Percentiles rank a stretch among this genome's conserved stretches.
Evolutionary conservation across 139 green algal species (phyloP).

Genomic region (Penium margaritaceum): DNA sequence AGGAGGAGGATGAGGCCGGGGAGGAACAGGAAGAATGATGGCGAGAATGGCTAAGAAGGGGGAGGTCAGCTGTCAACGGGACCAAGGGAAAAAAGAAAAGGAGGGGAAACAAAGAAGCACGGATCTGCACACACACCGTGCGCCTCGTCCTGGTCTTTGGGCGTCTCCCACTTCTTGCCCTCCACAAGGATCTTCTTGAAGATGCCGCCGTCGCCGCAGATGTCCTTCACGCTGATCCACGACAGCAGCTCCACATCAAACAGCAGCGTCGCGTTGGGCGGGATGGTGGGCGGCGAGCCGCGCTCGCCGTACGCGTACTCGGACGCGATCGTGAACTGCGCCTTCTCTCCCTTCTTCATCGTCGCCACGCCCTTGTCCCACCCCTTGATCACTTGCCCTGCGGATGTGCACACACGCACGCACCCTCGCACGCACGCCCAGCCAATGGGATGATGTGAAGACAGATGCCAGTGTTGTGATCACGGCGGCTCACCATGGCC

Average conservation of each 20-base stretch:
- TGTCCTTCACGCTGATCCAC: conserved; percentile 51
- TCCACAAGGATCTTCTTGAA: conserved; percentile 56
- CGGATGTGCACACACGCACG: not conserved
- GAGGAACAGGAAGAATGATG: no score
- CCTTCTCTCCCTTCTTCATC: conserved; percentile 87
- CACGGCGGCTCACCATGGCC: no score
- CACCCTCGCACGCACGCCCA: no score
- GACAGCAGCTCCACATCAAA: conserved; percentile 78
- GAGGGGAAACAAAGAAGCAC: no score
- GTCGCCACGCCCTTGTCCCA: conserved; percentile 86
- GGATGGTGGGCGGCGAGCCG: conserved; percentile 81
- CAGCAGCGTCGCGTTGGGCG: conserved; percentile 75
- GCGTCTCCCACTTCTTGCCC: conserved; percentile 42
- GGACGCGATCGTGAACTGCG: conserved; percentile 49
- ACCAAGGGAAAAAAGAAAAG: no score
- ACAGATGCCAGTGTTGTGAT: no score
- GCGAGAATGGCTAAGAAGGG: no score
- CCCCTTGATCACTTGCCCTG: conserved; percentile 84
- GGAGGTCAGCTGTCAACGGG: no score
- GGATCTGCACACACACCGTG: no score
- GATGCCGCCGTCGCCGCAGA: conserved; percentile 64
- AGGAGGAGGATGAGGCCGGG: no score
- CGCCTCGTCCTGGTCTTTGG: conserved; percentile 49
- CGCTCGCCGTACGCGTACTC: conserved; percentile 86
- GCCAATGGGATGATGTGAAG: no score